Percentiles rank a stretch among this genome's conserved stretches.
These are phyloP conservation scores for Gnaphalium uliginosum DNA, from an alignment of 129 eudicot genomes.

Conservation along the genomic window DNA sequence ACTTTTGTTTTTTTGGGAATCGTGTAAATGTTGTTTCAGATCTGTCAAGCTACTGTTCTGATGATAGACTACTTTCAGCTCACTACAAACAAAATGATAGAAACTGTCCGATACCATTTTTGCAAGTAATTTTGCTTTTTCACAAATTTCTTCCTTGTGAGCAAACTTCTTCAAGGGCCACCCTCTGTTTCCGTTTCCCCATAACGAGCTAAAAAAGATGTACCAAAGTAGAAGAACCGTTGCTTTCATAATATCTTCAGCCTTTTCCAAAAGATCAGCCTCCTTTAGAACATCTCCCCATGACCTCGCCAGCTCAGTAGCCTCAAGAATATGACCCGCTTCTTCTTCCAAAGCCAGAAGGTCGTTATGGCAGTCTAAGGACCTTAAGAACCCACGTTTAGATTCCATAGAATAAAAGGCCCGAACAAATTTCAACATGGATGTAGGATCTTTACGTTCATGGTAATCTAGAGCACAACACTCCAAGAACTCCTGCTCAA, in stretches of 20 bases:
- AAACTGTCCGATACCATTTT: conserved; percentile 23
- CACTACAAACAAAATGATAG: conserved; percentile 41
- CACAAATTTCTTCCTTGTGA: conserved; percentile 44
- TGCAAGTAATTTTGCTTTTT: conserved; percentile 45
- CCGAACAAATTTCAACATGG: conserved; percentile 65
- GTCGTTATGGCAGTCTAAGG: conserved; percentile 50
- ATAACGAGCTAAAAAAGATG: conserved; percentile 40
- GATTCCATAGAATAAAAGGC: conserved; percentile 51
- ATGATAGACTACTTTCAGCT: conserved; percentile 39
- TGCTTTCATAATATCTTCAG: conserved; percentile 42
- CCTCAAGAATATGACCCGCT: conserved; percentile 52
- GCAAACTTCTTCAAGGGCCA: conserved; percentile 62
- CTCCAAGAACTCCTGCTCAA: conserved; percentile 56
- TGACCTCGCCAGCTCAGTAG: conserved; percentile 59
- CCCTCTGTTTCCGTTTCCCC: conserved; percentile 45
- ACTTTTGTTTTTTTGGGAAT: conserved; percentile 29
- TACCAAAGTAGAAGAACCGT: conserved; percentile 38
- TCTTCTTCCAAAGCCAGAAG: conserved; percentile 70
- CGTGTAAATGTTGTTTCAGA: conserved; percentile 32
- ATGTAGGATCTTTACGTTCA: conserved; percentile 35
- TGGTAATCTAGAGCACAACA: conserved; percentile 53
- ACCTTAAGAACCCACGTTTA: conserved; percentile 52
- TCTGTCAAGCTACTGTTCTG: conserved; percentile 39
- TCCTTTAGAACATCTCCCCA: conserved; percentile 56
- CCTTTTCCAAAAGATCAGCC: conserved; percentile 57